These are phyloP conservation scores for Candida sanyaensis DNA, from an alignment of 1,139 yeast species.

Conservation along the genomic window DNA sequence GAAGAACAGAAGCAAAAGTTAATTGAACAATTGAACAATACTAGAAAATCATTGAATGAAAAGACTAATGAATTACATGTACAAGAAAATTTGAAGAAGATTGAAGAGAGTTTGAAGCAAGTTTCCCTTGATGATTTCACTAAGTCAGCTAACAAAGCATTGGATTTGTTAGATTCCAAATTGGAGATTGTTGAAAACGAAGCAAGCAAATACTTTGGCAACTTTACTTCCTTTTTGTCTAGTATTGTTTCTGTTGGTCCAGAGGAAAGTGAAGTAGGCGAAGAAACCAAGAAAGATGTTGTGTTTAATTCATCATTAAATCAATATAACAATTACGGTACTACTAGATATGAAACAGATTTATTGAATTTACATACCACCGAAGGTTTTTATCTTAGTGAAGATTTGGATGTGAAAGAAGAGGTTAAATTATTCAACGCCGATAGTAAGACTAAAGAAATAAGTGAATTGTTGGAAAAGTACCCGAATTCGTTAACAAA, in stretches of 20 bases:
- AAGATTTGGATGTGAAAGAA: slow-evolving; percentile 18
- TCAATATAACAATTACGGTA: slow-evolving; percentile 35
- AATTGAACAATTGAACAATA: slow-evolving; percentile 32
- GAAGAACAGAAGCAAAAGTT: slow-evolving; percentile 46
- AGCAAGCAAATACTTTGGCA: slow-evolving; percentile 60
- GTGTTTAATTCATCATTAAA: slow-evolving; percentile 22
- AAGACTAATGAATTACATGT: slow-evolving; percentile 21
- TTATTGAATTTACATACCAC: slow-evolving; percentile 43
- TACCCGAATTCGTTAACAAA: slow-evolving; percentile 54
- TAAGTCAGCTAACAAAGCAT: slow-evolving; percentile 53
- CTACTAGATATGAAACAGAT: slow-evolving; percentile 43
- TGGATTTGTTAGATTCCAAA: slow-evolving; percentile 67
- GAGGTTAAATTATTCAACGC: slow-evolving; percentile 37
- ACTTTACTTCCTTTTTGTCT: slow-evolving; percentile 59
- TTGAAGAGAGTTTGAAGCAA: slow-evolving; percentile 36
- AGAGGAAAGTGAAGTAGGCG: slow-evolving; percentile 13
- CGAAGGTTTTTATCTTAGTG: slow-evolving; percentile 19
- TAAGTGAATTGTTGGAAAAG: slow-evolving; percentile 46
- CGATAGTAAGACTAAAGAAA: slow-evolving; percentile 54
- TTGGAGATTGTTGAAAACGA: slow-evolving; percentile 66
- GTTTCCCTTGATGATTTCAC: slow-evolving; percentile 16
- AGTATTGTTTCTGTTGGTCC: slow-evolving; percentile 46
- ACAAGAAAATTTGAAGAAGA: slow-evolving; percentile 26
- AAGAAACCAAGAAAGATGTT: slow-evolving; percentile 19
- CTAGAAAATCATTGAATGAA: slow-evolving; percentile 25